Base-by-base conservation (phyloP, 2,329 filamentous ascomycete species). In the Trichoderma sp. region DNA sequence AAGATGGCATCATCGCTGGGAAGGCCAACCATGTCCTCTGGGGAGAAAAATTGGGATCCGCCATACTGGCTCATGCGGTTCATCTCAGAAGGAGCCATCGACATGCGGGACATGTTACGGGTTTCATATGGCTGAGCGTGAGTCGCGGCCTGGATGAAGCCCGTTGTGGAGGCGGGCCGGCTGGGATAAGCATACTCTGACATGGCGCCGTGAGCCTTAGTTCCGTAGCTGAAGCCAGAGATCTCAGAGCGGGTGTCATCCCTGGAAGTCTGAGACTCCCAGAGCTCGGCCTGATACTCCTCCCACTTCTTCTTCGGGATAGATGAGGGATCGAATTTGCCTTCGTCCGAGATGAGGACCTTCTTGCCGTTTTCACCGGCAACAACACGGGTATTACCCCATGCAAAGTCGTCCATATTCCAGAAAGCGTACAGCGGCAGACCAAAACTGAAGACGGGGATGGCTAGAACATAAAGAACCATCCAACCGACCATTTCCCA, bases 401-500 rank as follows among this genome's bases (percentile, higher is more conserved):
- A 99, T 77, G 92, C 93, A 88, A 99, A 99, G 84, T 99, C 96
- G 82, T 99, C 96, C 96, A 98, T 98, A 84, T 98, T 89, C 96
- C 96, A 99, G 88, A 99, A 99, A 64, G 95, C 88, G 81, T 98
- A 98, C 32, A 99, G 84, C 0, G 96, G 96, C 58, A 99, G 87
- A 72, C 88, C 94, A 74, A 97, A 94, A 57, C 93, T 91, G 87
- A 97, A 99, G 74, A 99, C 89, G 0, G 95, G 95, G 73, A 97
- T 92, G 69, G 96, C 95, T 34, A 96, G 74, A 72, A 99, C 88
- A 82, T 99, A 99, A 74, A 99, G 90, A 76, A 99, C 86, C 94
- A 99, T 98, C 96, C 96, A 99, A 43, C 95, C 96, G 76, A 99
- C 92, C 95, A 98, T 98, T 81, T 99, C 95, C 96, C 96, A 99